Conservation (phyloP, 2,329 filamentous ascomycete genomes). For the Xylariales sp. region DNA sequence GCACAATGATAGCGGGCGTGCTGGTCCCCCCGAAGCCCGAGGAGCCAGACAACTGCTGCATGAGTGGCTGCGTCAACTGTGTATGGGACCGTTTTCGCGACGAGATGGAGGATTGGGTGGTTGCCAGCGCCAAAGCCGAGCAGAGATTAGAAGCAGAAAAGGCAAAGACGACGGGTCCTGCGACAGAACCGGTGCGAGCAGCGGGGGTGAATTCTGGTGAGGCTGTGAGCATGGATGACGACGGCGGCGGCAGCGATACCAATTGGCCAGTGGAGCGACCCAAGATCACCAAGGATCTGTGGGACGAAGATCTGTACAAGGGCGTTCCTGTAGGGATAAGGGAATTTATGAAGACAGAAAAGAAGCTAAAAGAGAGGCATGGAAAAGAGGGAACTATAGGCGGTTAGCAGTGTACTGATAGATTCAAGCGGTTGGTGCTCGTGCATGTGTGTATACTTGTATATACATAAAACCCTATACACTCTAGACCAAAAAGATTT, state of each 20-base stretch:
- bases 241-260: conserved; percentile 69
- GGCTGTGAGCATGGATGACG: conserved; percentile 68
- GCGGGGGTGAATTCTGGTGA: conserved; percentile 24
- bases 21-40: conserved; percentile 76
- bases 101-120: conserved; percentile 85
- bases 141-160: conserved; percentile 39
- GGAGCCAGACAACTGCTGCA: conserved; percentile 98
- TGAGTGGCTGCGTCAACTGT: conserved; percentile 97
- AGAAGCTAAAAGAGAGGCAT: conserved; percentile 77
- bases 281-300: conserved; percentile 46
- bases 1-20: conserved; percentile 70
- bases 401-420: no score
- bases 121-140: conserved; percentile 60
- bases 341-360: conserved; percentile 97
- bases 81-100: conserved; percentile 92
- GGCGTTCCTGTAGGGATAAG: conserved; percentile 86
- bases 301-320: conserved; percentile 67
- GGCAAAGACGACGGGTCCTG: conserved; percentile 10
- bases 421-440: no score
- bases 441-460: no score
- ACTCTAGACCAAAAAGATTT: no score
- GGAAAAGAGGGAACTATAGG: conserved; percentile 47
- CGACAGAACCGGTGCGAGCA: conserved; percentile 11
- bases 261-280: conserved; percentile 51
- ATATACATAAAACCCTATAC: no score